Evolutionary conservation across 805 yeast species (phyloP).

Genomic region (Ogataea wickerhamii): DNA sequence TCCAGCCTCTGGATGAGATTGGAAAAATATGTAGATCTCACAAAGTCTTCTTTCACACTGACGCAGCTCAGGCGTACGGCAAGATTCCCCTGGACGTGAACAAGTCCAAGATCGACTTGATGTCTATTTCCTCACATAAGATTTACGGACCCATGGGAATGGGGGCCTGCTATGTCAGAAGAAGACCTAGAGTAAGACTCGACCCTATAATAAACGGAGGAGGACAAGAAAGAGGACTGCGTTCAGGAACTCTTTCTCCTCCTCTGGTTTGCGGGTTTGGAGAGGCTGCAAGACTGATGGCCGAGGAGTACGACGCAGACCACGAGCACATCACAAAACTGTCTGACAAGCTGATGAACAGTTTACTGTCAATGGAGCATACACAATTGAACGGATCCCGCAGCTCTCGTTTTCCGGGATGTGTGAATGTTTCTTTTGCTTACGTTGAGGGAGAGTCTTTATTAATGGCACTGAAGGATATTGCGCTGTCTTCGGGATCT

Average conservation of each 20-base stretch:
- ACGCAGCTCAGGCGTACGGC: slow-evolving; percentile 96
- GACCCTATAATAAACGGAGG: slow-evolving; percentile 96
- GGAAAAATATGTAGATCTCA: slow-evolving; percentile 81
- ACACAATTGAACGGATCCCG: slow-evolving; percentile 87
- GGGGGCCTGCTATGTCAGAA: slow-evolving; percentile 92
- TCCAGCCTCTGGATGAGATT: slow-evolving; percentile 93
- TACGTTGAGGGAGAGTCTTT: slow-evolving; percentile 97
- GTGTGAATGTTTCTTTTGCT: slow-evolving; percentile 95
- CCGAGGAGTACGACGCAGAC: slow-evolving; percentile 71
- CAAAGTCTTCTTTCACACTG: slow-evolving; percentile 95
- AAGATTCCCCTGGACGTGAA: slow-evolving; percentile 91
- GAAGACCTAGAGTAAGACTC: slow-evolving; percentile 96
- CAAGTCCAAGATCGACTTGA: slow-evolving; percentile 84
- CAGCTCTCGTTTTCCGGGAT: slow-evolving; percentile 76
- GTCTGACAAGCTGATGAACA: slow-evolving; percentile 67
- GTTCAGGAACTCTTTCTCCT: slow-evolving; percentile 98
- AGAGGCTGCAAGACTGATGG: slow-evolving; percentile 88
- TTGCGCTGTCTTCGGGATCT: slow-evolving; percentile 93
- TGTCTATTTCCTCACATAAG: slow-evolving; percentile 95
- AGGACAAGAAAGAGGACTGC: slow-evolving; percentile 97
- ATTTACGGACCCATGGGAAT: slow-evolving; percentile 97
- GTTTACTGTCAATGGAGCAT: slow-evolving; percentile 78
- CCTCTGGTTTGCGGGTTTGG: slow-evolving; percentile 95
- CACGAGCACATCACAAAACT: slow-evolving; percentile 63
- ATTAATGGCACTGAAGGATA: slow-evolving; percentile 95